phyloP scores from a whole-genome alignment of 345 rosid genomes.

The Luvunga scandens region DNA sequence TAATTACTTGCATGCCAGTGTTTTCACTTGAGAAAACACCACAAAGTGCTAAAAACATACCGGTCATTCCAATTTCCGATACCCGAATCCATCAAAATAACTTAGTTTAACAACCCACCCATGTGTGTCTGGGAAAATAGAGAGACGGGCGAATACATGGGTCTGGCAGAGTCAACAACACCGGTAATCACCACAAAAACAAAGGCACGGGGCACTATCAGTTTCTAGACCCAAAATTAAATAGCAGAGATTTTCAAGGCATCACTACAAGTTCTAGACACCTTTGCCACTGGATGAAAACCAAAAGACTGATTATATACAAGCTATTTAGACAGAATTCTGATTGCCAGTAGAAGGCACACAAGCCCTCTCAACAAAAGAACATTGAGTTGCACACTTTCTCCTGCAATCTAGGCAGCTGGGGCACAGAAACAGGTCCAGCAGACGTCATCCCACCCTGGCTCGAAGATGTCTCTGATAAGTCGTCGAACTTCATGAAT shows the following conservation, averaged over 20 bases:
- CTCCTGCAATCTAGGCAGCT: constrained; percentile 50
- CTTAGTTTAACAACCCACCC: not conserved
- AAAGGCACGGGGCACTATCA: not conserved
- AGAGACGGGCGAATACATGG: not conserved
- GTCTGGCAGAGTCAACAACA: not conserved
- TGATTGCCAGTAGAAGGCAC: not conserved
- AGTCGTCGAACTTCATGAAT: constrained; percentile 57
- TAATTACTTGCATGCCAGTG: not conserved
- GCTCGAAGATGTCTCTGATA: constrained; percentile 56
- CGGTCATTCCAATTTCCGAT: too few species aligned
- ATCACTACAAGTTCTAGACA: not conserved
- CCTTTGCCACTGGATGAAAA: not conserved
- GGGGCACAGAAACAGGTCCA: constrained; percentile 47
- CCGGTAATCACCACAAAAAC: not conserved
- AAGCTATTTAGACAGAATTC: not conserved
- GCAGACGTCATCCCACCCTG: constrained; percentile 46
- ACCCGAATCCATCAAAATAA: constrained; percentile 1
- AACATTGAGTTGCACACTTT: constrained; percentile 68
- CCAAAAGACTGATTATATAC: not conserved
- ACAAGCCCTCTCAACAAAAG: constrained; percentile 44
- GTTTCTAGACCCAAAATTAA: not conserved
- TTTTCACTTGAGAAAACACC: not conserved
- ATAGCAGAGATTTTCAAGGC: not conserved
- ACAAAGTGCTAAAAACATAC: not conserved
- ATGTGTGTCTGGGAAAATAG: too few species aligned